These are phyloP conservation scores for Oryza glumipatula DNA, from an alignment of 176 grass and related monocot genomes.

Conservation along the genomic window DNA sequence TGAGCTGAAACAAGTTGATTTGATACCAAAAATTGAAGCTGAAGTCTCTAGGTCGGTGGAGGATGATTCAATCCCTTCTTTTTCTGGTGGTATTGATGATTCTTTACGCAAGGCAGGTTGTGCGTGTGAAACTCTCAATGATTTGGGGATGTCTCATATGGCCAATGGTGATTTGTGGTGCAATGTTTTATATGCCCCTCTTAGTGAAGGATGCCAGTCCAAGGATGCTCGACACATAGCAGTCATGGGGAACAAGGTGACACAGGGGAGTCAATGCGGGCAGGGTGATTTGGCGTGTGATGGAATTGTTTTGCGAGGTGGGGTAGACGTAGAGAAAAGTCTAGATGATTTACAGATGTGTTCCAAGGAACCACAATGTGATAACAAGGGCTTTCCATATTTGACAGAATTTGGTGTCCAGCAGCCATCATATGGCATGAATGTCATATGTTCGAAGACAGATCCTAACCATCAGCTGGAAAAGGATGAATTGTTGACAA, in stretches of 20 bases:
- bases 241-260: slow-evolving; percentile 13
- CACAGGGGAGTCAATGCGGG: background rate
- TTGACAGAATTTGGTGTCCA: background rate
- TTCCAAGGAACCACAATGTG: slow-evolving; percentile 23
- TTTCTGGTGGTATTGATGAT: slow-evolving; percentile 26
- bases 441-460: background rate
- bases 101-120: slow-evolving; percentile 3
- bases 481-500: slow-evolving; percentile 27
- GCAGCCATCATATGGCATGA: background rate
- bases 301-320: slow-evolving; percentile 10
- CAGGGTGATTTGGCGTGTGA: slow-evolving; percentile 6
- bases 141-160: slow-evolving; percentile 10
- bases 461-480: background rate
- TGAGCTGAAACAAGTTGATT: slow-evolving; percentile 31
- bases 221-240: slow-evolving; percentile 27
- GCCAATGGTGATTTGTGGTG: background rate
- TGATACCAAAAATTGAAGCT: slow-evolving; percentile 30
- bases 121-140: background rate
- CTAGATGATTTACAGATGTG: slow-evolving; percentile 4
- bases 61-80: slow-evolving; percentile 38
- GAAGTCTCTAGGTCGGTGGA: background rate
- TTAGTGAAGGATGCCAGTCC: slow-evolving; percentile 12
- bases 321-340: slow-evolving; percentile 1
- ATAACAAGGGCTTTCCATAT: background rate
- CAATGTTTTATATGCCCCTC: background rate